These are phyloP conservation scores for Phytophthora lateralis DNA, from an alignment of 352 stramenopile genomes.

Conservation along the genomic window DNA sequence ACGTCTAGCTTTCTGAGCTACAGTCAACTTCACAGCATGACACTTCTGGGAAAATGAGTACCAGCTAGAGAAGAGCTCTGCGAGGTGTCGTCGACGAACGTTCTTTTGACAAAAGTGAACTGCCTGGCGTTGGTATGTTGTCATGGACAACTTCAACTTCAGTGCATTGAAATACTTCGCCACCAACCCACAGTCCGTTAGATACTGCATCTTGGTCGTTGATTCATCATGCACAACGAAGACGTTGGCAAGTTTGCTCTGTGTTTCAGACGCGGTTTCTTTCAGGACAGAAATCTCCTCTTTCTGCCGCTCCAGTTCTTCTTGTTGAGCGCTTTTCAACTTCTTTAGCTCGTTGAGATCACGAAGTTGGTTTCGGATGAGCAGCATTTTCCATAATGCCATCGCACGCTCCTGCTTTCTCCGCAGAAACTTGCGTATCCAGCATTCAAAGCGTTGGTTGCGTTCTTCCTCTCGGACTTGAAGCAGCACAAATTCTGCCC, in stretches of 20 bases:
- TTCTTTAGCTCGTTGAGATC: conserved; percentile 22
- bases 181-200: conserved; percentile 21
- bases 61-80: conserved; percentile 26
- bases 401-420: conserved; percentile 22
- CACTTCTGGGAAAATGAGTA: conserved; percentile 9
- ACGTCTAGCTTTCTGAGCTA: conserved; percentile 13
- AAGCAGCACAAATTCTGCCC: conserved; percentile 15
- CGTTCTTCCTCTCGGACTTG: conserved; percentile 7
- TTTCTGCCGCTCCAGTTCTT: conserved; percentile 16
- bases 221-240: conserved; percentile 12
- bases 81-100: conserved; percentile 14
- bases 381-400: conserved; percentile 24
- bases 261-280: conserved; percentile 3
- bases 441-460: conserved; percentile 20
- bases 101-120: conserved; percentile 25
- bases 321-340: conserved; percentile 13
- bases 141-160: conserved; percentile 21
- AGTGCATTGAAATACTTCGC: conserved; percentile 34
- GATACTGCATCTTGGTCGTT: conserved; percentile 17
- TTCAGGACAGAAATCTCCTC: conserved; percentile 23
- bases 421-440: conserved; percentile 12
- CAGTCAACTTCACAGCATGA: conserved; percentile 9
- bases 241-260: conserved; percentile 16
- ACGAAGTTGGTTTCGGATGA: conserved; percentile 24
- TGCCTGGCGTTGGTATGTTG: conserved; percentile 11